Percentiles rank a stretch among this genome's conserved stretches.
Conservation (phyloP, 768 basidiomycete genomes). For the Tulasnella sp. region DNA sequence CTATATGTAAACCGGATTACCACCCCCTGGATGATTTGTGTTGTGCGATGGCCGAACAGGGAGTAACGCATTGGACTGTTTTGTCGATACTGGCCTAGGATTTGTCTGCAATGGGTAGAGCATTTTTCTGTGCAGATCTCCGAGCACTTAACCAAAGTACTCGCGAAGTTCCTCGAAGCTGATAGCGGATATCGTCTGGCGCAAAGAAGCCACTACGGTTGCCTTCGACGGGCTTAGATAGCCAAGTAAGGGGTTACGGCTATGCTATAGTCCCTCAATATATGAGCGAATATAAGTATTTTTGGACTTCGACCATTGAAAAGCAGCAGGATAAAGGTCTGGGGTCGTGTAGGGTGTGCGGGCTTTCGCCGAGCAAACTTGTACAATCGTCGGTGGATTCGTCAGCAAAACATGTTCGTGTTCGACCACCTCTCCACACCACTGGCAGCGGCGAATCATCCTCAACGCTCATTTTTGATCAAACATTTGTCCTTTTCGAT, state of each 20-base stretch:
- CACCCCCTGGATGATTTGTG: neutral
- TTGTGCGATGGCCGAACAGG: neutral
- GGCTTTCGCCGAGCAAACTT: neutral
- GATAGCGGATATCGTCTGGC: too few relatives aligned
- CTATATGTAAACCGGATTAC: neutral
- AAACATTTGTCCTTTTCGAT: neutral
- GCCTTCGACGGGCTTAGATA: too few relatives aligned
- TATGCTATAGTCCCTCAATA: too few relatives aligned
- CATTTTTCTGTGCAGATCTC: too few relatives aligned
- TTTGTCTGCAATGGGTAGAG: too few relatives aligned
- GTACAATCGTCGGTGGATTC: neutral
- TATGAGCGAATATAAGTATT: too few relatives aligned
- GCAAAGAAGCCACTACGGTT: too few relatives aligned
- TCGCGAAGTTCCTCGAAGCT: too few relatives aligned
- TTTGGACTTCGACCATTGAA: too few relatives aligned
- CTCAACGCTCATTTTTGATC: neutral
- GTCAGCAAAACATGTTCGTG: neutral
- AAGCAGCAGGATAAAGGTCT: too few relatives aligned
- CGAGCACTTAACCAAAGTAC: too few relatives aligned
- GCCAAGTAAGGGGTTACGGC: too few relatives aligned
- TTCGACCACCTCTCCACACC: neutral
- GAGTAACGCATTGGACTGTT: neutral
- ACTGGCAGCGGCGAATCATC: neutral
- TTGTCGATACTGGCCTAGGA: neutral
- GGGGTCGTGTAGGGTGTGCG: neutral